These are phyloP conservation scores for Russula emetica DNA, from an alignment of 768 basidiomycete species.

Conservation along the genomic window DNA sequence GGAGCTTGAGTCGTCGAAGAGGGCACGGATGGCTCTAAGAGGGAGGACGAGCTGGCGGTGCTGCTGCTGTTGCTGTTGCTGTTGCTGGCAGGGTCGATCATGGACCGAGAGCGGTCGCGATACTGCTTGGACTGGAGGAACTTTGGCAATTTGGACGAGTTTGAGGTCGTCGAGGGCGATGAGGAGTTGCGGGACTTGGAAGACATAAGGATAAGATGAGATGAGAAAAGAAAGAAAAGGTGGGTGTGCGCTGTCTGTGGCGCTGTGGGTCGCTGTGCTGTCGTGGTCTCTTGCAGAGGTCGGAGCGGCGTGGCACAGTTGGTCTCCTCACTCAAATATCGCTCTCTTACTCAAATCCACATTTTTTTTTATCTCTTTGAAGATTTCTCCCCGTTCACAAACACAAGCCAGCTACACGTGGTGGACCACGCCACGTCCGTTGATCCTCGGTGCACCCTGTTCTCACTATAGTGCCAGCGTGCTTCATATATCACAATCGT, in stretches of 20 bases:
- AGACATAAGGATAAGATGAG: constrained; percentile 38
- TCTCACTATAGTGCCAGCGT: constrained; percentile 9
- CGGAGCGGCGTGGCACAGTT: constrained; percentile 12
- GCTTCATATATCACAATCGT: background rate
- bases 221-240: background rate
- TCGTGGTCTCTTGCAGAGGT: constrained; percentile 12
- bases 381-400: too few relatives aligned
- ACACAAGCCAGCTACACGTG: constrained; percentile 1
- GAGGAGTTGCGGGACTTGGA: constrained; percentile 43
- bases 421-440: background rate
- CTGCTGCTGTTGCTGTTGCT: constrained; percentile 38
- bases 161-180: constrained; percentile 42
- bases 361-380: background rate
- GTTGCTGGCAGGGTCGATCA: constrained; percentile 40
- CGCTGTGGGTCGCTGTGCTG: constrained; percentile 19
- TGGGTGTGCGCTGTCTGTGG: background rate
- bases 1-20: constrained; percentile 20
- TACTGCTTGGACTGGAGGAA: constrained; percentile 58
- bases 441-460: constrained; percentile 11
- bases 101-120: constrained; percentile 58
- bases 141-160: constrained; percentile 56
- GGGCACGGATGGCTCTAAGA: constrained; percentile 27
- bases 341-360: background rate
- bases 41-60: constrained; percentile 40
- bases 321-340: background rate